Conservation (phyloP, 129 eudicot genomes). For the Centrapalus pauciflorus region DNA sequence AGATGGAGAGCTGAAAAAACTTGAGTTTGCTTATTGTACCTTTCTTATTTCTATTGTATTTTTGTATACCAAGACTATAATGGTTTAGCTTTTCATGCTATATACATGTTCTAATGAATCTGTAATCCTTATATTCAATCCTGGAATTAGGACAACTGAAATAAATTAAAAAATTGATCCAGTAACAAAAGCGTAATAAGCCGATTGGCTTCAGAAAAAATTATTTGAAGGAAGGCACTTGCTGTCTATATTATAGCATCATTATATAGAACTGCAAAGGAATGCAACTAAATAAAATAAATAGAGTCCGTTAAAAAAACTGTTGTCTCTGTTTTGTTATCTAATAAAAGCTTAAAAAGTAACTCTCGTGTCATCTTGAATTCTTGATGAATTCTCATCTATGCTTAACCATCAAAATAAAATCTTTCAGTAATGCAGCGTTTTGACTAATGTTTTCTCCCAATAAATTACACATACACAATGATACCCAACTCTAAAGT, state of each 20-base stretch:
- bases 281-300: background rate
- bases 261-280: background rate
- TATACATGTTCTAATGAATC: background rate
- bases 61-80: background rate
- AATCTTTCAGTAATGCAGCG: background rate
- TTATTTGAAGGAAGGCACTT: background rate
- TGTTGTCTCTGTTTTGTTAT: background rate
- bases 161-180: background rate
- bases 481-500: background rate
- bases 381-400: background rate
- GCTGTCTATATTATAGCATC: background rate
- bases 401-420: background rate
- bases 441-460: background rate
- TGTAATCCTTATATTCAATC: background rate
- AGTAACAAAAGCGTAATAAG: too few relatives aligned
- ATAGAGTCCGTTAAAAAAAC: background rate
- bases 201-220: background rate
- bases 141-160: background rate
- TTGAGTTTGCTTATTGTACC: background rate
- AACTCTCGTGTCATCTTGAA: background rate
- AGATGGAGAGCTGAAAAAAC: background rate
- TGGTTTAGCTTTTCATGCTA: background rate
- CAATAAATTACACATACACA: background rate
- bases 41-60: too few relatives aligned
- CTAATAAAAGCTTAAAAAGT: background rate